These are phyloP conservation scores for Antrodiella citrinella DNA, from an alignment of 768 basidiomycete species.

Conservation along the genomic window DNA sequence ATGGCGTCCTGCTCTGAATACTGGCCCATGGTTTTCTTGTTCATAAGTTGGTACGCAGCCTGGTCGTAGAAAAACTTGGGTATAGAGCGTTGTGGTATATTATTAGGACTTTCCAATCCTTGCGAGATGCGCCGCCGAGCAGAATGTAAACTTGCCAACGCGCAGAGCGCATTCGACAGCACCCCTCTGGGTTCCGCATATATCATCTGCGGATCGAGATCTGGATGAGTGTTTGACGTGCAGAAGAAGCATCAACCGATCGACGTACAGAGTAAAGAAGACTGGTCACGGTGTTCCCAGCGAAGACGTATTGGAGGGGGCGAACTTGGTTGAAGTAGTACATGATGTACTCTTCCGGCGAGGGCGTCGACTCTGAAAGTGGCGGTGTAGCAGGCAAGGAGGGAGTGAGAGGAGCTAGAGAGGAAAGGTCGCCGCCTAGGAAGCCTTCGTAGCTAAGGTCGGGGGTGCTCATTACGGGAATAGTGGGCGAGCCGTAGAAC, in stretches of 20 bases:
- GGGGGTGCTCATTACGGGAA: background rate
- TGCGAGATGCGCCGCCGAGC: constrained; percentile 53
- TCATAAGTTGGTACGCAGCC: constrained; percentile 54
- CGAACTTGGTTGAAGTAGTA: constrained; percentile 74
- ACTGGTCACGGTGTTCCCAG: constrained; percentile 52
- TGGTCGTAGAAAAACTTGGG: constrained; percentile 61
- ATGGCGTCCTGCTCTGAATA: constrained; percentile 66
- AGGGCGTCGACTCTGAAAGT: constrained; percentile 18
- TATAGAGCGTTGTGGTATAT: constrained; percentile 46
- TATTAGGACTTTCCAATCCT: constrained; percentile 45
- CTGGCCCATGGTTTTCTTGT: constrained; percentile 43
- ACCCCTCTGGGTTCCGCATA: constrained; percentile 61
- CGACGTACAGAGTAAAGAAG: constrained; percentile 56
- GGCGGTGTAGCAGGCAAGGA: constrained; percentile 29
- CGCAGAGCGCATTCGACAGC: constrained; percentile 65
- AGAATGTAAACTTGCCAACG: constrained; percentile 66
- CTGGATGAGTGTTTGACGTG: background rate
- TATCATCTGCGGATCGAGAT: constrained; percentile 34
- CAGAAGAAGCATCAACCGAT: constrained; percentile 4
- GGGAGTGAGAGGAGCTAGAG: constrained; percentile 16
- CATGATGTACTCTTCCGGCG: constrained; percentile 50
- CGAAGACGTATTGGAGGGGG: constrained; percentile 58
- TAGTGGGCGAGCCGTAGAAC: background rate
- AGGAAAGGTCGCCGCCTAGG: background rate
- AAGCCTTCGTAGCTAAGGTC: background rate